Conservation (phyloP, 768 basidiomycete genomes). For the Pholiota conissans region DNA sequence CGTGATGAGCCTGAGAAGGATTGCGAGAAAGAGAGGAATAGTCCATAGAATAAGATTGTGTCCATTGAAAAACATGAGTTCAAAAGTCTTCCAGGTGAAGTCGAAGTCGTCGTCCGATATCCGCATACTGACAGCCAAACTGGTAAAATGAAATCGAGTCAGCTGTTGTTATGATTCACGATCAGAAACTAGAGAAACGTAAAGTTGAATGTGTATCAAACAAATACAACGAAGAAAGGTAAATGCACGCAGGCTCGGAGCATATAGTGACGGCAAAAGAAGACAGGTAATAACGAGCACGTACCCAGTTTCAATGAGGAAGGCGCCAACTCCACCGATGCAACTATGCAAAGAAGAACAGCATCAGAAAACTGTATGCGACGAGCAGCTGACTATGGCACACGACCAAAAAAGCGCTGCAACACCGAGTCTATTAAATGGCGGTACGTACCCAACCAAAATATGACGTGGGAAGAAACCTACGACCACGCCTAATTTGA, state of each 20-base stretch:
- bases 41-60: slow-evolving; percentile 78
- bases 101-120: slow-evolving; percentile 78
- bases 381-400: slow-evolving; percentile 5
- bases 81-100: slow-evolving; percentile 63
- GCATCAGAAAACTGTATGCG: neutral
- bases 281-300: slow-evolving; percentile 13
- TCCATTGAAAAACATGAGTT: slow-evolving; percentile 61
- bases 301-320: slow-evolving; percentile 87
- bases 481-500: slow-evolving; percentile 81
- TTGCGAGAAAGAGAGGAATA: slow-evolving; percentile 74
- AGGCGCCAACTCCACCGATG: slow-evolving; percentile 95
- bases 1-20: slow-evolving; percentile 79
- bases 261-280: neutral
- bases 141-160: slow-evolving; percentile 25
- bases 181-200: neutral
- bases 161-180: neutral
- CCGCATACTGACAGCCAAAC: slow-evolving; percentile 83
- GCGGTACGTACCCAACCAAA: slow-evolving; percentile 74
- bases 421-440: neutral
- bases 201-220: neutral
- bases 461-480: slow-evolving; percentile 98
- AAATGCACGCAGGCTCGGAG: neutral
- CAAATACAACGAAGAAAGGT: neutral
- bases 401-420: neutral
- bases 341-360: slow-evolving; percentile 41